phyloP scores from a whole-genome alignment of 352 stramenopile species.

The Phytophthora hibernalis region DNA sequence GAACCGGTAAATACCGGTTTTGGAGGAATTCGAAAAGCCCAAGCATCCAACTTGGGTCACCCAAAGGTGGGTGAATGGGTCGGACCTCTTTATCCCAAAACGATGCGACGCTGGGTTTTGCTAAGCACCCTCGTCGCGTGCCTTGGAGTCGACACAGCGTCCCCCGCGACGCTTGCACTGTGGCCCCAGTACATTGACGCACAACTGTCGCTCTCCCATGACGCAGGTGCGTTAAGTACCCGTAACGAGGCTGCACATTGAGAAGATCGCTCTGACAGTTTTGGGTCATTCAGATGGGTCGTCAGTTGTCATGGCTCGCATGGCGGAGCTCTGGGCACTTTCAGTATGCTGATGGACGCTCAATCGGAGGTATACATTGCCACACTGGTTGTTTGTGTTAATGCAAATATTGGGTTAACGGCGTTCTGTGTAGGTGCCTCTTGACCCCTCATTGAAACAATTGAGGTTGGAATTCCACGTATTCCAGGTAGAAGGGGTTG shows the following conservation, averaged over 20 bases:
- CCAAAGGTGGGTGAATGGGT: no score
- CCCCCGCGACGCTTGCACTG: constrained; percentile 27
- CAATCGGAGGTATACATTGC: constrained; percentile 22
- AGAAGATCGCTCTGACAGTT: background rate
- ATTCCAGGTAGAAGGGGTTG: background rate
- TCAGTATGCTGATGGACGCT: constrained; percentile 21
- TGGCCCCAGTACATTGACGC: constrained; percentile 41
- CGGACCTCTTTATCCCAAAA: no score
- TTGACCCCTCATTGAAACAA: constrained; percentile 44
- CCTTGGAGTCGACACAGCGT: constrained; percentile 11
- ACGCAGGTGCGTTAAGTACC: constrained; percentile 23
- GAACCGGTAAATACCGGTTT: no score
- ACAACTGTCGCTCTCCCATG: constrained; percentile 28
- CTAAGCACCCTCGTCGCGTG: constrained; percentile 4
- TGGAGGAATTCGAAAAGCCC: no score
- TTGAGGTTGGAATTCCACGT: constrained; percentile 39
- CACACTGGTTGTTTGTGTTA: background rate
- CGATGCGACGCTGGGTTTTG: constrained; percentile 24
- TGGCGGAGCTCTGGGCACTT: constrained; percentile 38
- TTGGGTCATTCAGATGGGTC: constrained; percentile 29
- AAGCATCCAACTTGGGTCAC: no score
- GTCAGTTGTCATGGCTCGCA: constrained; percentile 29
- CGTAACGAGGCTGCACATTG: background rate
- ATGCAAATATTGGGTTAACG: constrained; percentile 4
- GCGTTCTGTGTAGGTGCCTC: constrained; percentile 18